These are phyloP conservation scores for Aristolochia fimbriata DNA, from an alignment of 164 flowering plant species.

Conservation along the genomic window DNA sequence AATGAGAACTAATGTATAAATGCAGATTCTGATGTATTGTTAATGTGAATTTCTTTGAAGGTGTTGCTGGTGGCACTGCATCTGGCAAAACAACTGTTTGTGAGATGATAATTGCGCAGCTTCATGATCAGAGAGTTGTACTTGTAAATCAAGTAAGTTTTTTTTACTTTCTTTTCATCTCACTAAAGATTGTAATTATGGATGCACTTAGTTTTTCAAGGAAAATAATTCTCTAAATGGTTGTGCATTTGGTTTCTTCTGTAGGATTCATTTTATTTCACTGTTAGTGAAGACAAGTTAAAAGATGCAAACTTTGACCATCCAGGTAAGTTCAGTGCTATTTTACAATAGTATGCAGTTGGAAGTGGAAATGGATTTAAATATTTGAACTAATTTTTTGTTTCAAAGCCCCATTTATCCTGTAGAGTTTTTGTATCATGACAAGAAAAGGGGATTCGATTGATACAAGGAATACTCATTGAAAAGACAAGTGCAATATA, in stretches of 20 bases:
- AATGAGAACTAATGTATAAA: too few species aligned
- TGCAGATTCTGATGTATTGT: too few species aligned
- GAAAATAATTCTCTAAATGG: too few species aligned
- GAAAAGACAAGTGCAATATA: too few species aligned
- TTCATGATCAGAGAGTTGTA: conserved; percentile 93
- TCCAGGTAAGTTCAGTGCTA: conserved; percentile 37
- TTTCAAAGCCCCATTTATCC: too few species aligned
- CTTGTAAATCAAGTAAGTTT: conserved; percentile 83
- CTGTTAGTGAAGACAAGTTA: conserved; percentile 31
- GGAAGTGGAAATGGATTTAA: not conserved
- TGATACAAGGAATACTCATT: too few species aligned
- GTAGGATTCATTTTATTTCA: conserved; percentile 71
- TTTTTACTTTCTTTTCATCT: not conserved
- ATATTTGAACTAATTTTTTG: too few species aligned
- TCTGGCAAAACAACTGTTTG: conserved; percentile 97
- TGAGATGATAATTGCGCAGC: conserved; percentile 91
- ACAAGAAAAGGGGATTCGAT: too few species aligned
- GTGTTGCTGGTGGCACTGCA: conserved; percentile 98
- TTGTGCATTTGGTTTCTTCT: conserved; percentile 5
- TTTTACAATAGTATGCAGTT: not conserved
- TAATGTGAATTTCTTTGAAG: conserved; percentile 17
- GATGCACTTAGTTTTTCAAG: too few species aligned
- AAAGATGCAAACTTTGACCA: conserved; percentile 61
- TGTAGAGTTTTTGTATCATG: too few species aligned
- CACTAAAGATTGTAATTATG: too few species aligned